phyloP scores from a whole-genome alignment of 164 flowering plant species.

The Annona cherimola region DNA sequence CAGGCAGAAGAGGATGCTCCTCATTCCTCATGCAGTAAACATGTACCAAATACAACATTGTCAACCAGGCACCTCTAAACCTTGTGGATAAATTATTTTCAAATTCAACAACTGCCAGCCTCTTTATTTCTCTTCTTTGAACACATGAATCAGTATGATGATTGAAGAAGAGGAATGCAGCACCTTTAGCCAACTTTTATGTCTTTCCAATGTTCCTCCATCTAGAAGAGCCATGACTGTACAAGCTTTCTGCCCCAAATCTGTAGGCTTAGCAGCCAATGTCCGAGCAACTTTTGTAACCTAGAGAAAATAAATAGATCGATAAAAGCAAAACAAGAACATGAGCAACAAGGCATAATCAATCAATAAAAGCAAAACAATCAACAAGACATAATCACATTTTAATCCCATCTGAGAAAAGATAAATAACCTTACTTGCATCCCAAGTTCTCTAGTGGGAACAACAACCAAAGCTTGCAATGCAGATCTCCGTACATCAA shows the following conservation, averaged over 20 bases:
- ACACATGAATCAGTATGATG: not conserved
- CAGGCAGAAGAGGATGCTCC: too few species aligned
- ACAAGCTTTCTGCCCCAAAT: slow-evolving; percentile 39
- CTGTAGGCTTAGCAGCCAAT: slow-evolving; percentile 56
- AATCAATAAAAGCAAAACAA: too few species aligned
- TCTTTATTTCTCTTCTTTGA: not conserved
- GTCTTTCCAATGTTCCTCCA: slow-evolving; percentile 86
- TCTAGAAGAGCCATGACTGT: slow-evolving; percentile 87
- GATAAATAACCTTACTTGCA: slow-evolving; percentile 49
- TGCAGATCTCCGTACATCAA: slow-evolving; percentile 53
- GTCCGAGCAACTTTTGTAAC: slow-evolving; percentile 86
- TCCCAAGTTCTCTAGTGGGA: slow-evolving; percentile 95
- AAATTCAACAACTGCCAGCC: not conserved
- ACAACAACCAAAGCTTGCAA: slow-evolving; percentile 90
- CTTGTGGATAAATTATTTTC: too few species aligned
- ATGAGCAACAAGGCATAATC: not conserved
- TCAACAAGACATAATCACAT: too few species aligned
- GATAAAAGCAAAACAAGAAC: slow-evolving; percentile 1
- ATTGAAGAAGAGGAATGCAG: not conserved
- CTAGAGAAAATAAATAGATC: slow-evolving; percentile 21
- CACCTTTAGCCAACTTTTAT: slow-evolving; percentile 91
- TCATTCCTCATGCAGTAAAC: too few species aligned
- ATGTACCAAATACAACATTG: too few species aligned
- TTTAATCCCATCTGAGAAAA: not conserved
- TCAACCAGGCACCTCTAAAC: too few species aligned